Evolutionary conservation across 305 asterid genomes (phyloP).

Genomic region (Lippia alba): DNA sequence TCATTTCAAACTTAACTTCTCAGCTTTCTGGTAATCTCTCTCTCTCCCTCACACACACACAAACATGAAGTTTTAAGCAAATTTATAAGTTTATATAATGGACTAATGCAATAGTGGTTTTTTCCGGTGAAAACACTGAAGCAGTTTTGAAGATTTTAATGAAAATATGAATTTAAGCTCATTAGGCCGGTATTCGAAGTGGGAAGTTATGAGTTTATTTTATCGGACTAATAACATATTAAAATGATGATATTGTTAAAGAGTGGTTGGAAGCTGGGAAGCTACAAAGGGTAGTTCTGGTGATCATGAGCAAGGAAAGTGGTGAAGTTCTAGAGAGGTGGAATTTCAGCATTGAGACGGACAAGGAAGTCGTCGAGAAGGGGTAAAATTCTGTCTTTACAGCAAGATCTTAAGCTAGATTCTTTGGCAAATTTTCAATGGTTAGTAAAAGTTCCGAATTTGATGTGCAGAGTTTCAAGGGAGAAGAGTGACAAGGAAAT

Average conservation of each 20-base stretch:
- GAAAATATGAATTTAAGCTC: too few relatives aligned
- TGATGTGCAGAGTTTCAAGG: conserved; percentile 62
- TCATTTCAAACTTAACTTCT: conserved; percentile 77
- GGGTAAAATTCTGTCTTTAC: conserved; percentile 63
- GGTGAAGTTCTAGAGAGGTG: conserved; percentile 95
- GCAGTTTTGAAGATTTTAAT: too few relatives aligned
- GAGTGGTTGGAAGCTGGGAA: conserved; percentile 96
- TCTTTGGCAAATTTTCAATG: background rate
- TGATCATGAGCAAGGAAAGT: conserved; percentile 83
- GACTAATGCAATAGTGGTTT: too few relatives aligned
- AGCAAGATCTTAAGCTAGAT: background rate
- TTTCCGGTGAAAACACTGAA: too few relatives aligned
- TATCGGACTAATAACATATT: too few relatives aligned
- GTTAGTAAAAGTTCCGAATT: conserved; percentile 26
- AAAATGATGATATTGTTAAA: conserved; percentile 28
- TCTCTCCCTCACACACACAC: too few relatives aligned
- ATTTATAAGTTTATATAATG: background rate
- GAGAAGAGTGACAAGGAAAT: conserved; percentile 95
- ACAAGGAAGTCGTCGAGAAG: conserved; percentile 76
- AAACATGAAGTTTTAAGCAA: background rate
- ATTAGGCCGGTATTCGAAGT: background rate
- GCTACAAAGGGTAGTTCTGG: conserved; percentile 85
- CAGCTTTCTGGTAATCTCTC: conserved; percentile 77
- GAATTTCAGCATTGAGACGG: conserved; percentile 91
- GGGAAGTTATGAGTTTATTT: background rate